Base-by-base conservation (phyloP, 768 basidiomycete genomes). In the Auricularia cornea region DNA sequence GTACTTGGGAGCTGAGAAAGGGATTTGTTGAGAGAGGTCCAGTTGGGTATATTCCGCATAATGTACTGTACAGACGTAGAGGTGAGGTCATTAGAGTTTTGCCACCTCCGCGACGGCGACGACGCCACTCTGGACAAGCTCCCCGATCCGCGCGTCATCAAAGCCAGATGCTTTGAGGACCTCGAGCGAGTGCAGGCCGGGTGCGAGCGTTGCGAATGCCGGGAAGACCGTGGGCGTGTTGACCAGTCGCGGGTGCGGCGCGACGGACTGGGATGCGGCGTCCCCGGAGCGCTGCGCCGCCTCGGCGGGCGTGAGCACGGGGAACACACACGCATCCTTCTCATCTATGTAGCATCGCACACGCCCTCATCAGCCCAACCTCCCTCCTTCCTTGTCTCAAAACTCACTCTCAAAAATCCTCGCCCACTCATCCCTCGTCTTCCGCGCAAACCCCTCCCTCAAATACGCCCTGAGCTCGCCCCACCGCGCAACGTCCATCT, bases 391-490 rank as follows among this genome's bases (percentile, higher is more conserved):
- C 8, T 38, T 38, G 35, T 38, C 35, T 38, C 35, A 38, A 14
- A 2, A 18, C 29, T 33, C 68, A 85, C 90, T 85, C 61, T 87
- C 81, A 71, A 90, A 93, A 2, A 86, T 72, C 6, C 75, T 66
- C 0, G 83, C 78, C 91, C 91, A 94, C 44, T 85, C 83, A 64
- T 89, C 84, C 62, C 89, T 79, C 0, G 83, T 77, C 44, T 80
- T 78, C 26, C 77, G 75, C 64, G 75, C 71, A 73, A 94, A 94
- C 0, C 86, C 89, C n/a, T 77, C 72, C 56, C 79, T 79, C 31
- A 94, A 68, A 70, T 87, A 91, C 31, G 76, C 72, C 54, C 75
- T 76, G 44, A 90, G 66, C 62, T 73, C 79, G 2, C 81, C 79
- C 90, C 89, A 91, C 62, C 83, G 73, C 6, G 76, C 76, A 16